phyloP scores from a whole-genome alignment of 345 rosid species.

The Raphanus sativus region DNA sequence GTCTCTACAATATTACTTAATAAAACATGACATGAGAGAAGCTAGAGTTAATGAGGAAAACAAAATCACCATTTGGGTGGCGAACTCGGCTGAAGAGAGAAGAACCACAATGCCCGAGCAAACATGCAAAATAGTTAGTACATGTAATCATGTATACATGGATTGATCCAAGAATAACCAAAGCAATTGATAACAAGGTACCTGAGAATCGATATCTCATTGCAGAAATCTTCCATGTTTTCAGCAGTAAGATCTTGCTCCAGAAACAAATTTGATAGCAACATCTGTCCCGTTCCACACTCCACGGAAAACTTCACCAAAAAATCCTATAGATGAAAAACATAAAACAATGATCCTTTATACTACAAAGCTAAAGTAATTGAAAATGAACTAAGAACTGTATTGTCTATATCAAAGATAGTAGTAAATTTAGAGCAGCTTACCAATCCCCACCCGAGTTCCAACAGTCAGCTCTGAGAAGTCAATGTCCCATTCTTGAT shows the following conservation, averaged over 20 bases:
- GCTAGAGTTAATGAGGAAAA: background rate
- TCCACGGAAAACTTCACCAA: constrained; percentile 99
- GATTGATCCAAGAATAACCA: constrained; percentile 33
- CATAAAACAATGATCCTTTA: background rate
- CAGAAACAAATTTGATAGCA: constrained; percentile 92
- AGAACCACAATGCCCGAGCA: constrained; percentile 39
- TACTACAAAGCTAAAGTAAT: background rate
- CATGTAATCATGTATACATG: constrained; percentile 17
- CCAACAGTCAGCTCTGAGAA: constrained; percentile 91
- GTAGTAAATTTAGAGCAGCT: constrained; percentile 27
- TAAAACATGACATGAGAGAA: constrained; percentile 6
- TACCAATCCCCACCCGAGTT: constrained; percentile 98
- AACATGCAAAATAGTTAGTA: constrained; percentile 41
- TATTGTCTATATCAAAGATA: background rate
- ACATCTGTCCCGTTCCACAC: constrained; percentile 99
- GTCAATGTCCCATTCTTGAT: constrained; percentile 92
- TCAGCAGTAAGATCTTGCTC: constrained; percentile 99
- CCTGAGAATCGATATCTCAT: constrained; percentile 97
- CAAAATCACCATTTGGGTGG: constrained; percentile 84
- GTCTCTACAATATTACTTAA: background rate
- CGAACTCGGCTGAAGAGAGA: constrained; percentile 79
- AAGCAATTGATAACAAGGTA: constrained; percentile 30
- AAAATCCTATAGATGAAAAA: constrained; percentile 59
- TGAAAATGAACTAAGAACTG: constrained; percentile 4
- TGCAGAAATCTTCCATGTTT: constrained; percentile 98